Evolutionary conservation across 1,284 basidiomycete species (phyloP), one percentile per base, ranked within the genome.

Genomic region (Ganoderma sinense): DNA sequence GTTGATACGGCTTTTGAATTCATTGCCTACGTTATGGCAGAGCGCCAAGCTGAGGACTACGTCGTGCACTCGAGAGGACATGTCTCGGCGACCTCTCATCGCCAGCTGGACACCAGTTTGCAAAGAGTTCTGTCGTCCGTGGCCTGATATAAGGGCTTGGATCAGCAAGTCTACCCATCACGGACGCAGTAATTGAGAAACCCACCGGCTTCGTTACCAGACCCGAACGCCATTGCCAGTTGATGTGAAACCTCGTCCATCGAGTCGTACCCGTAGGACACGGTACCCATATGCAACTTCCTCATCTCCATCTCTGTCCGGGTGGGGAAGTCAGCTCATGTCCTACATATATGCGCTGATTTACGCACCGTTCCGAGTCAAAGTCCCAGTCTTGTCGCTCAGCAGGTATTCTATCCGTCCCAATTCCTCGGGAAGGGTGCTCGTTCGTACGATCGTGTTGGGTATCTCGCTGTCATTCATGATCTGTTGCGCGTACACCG

Each of bases 191-290:
- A 26, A 51, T 16, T 6, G 5, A 20, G 8, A 39, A 6, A 65
- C 77, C 61, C 62, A 87, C 85, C 77, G 69, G 86, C 80, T 55
- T 91, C 88, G 10, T 82, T 79, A n/a, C 83, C 81, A 10, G 84
- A 85, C 7, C 92, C 94, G 75, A 97, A 94, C 0, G 95, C 93
- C 55, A 91, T 85, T 6, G 91, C 89, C 16, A 99, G 84, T 75
- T 99, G 95, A 81, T 94, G 94, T 0, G 92, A 89, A 3, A 99
- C 95, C 79, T 99, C 98, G 78, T 99, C 98, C 97, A 99, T 99
- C 11, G 97, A 94, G 77, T 99, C 98, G 77, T 87, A 92, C 0
- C 96, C 96, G 79, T 97, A 99, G 3, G 96, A 97, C 87, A 99
- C 96, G 0, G 98, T 99, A 2, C 98, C 98, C 93, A 99, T 95